Conservation (phyloP, 208 protist genomes). For the Trypanosoma grayi region DNA sequence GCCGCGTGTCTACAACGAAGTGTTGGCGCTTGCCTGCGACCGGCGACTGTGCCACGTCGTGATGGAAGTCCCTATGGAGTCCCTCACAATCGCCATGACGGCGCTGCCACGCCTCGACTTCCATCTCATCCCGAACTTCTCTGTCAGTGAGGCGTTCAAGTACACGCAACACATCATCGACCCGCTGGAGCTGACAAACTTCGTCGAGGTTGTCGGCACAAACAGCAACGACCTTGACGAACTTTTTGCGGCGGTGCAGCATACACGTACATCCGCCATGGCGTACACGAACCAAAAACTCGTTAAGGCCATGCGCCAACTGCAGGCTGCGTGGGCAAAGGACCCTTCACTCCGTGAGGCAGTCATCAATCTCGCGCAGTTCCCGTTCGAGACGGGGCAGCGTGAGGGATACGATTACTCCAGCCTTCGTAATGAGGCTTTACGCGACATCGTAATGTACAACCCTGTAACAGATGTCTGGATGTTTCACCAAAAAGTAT, state of each 20-base stretch:
- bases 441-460: constrained; percentile 78
- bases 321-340: constrained; percentile 51
- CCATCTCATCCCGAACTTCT: constrained; percentile 75
- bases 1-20: constrained; percentile 76
- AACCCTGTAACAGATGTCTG: constrained; percentile 71
- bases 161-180: constrained; percentile 81
- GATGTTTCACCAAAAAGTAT: constrained; percentile 65
- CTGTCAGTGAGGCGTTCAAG: constrained; percentile 49
- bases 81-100: constrained; percentile 47
- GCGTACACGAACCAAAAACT: constrained; percentile 78
- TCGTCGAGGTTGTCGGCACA: constrained; percentile 74
- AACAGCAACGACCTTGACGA: constrained; percentile 81
- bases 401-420: constrained; percentile 62
- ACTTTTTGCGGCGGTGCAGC: constrained; percentile 66
- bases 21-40: constrained; percentile 66
- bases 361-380: constrained; percentile 58
- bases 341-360: constrained; percentile 38
- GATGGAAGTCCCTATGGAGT: constrained; percentile 74
- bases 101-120: constrained; percentile 76
- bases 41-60: constrained; percentile 71
- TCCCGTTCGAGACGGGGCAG: constrained; percentile 71
- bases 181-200: constrained; percentile 55
- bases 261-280: constrained; percentile 46
- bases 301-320: constrained; percentile 77
- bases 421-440: constrained; percentile 47